These are phyloP conservation scores for Leccinum longicurvipes DNA, from an alignment of 768 basidiomycete genomes.

Conservation along the genomic window DNA sequence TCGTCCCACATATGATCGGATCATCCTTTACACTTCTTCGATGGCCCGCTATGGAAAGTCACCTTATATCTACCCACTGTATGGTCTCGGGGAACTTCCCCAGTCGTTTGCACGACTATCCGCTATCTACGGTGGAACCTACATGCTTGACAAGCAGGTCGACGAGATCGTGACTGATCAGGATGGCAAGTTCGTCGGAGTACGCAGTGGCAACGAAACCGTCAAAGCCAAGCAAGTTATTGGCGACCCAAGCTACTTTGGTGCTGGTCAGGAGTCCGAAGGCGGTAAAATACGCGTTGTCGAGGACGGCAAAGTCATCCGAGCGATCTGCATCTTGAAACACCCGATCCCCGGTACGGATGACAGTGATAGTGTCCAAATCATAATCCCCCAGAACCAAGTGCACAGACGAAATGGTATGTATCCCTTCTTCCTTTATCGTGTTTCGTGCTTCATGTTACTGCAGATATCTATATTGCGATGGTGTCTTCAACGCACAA, in stretches of 20 bases:
- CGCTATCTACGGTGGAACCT: conserved; percentile 98
- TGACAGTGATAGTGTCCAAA: conserved; percentile 90
- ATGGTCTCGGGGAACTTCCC: conserved; percentile 97
- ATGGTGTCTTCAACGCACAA: conserved; percentile 97
- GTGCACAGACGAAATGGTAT: conserved; percentile 87
- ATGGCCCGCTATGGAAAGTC: conserved; percentile 99
- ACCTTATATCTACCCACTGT: conserved; percentile 98
- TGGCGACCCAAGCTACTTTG: conserved; percentile 97
- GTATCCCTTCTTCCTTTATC: conserved; percentile 21
- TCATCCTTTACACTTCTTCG: conserved; percentile 94
- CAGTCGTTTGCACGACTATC: conserved; percentile 98
- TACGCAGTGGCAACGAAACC: conserved; percentile 83
- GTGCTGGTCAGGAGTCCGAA: conserved; percentile 59
- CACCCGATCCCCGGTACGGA: conserved; percentile 98
- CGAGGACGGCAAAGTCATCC: conserved; percentile 90
- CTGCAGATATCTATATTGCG: conserved; percentile 94
- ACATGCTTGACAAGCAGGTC: conserved; percentile 98
- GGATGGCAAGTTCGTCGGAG: conserved; percentile 90
- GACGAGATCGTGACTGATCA: conserved; percentile 84
- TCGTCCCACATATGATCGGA: conserved; percentile 87
- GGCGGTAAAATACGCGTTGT: conserved; percentile 83
- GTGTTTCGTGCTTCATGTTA: conserved; percentile 3
- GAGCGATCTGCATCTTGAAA: conserved; percentile 97
- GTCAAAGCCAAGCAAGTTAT: conserved; percentile 98
- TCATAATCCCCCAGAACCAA: conserved; percentile 99